Percentiles rank a stretch among this genome's conserved stretches.
phyloP scores from a whole-genome alignment of 805 yeast genomes.

The Maudiozyma saulgeensis region DNA sequence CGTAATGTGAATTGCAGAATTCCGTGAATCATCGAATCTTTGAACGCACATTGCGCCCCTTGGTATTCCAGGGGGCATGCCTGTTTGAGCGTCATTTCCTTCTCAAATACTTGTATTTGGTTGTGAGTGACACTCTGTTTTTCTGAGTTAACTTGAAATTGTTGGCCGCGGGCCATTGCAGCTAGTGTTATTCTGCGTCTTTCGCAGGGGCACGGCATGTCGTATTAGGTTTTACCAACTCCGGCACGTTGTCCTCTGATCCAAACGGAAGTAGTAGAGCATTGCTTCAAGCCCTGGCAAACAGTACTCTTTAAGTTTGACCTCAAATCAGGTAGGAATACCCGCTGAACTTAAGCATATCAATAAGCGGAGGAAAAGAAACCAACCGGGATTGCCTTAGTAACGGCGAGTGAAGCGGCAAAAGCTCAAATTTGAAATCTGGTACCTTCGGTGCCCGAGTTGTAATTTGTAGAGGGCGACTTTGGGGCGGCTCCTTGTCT shows the following conservation, averaged over 20 bases:
- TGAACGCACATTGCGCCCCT: conserved; percentile 40
- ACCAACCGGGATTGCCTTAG: conserved; percentile 38
- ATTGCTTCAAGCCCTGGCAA: conserved; percentile 7
- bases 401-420: conserved; percentile 36
- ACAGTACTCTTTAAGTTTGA: conserved; percentile 25
- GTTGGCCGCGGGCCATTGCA: conserved; percentile 17
- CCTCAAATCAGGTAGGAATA: conserved; percentile 33
- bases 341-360: conserved; percentile 39
- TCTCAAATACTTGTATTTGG: conserved; percentile 29
- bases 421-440: conserved; percentile 37
- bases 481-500: conserved; percentile 28
- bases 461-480: conserved; percentile 33
- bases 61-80: conserved; percentile 33
- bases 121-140: conserved; percentile 26
- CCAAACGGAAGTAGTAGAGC: conserved; percentile 3
- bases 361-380: conserved; percentile 40
- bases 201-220: conserved; percentile 2
- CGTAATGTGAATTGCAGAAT: conserved; percentile 31
- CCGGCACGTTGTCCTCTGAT: conserved; percentile 2
- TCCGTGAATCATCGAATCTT: conserved; percentile 38
- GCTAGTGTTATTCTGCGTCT: background rate
- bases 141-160: conserved; percentile 26
- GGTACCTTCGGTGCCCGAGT: conserved; percentile 32
- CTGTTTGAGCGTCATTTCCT: conserved; percentile 35
- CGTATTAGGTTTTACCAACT: conserved; percentile 21